Evolutionary conservation across 2,329 filamentous ascomycete genomes (phyloP).

Genomic region (Ophiostoma novo-ulmi): DNA sequence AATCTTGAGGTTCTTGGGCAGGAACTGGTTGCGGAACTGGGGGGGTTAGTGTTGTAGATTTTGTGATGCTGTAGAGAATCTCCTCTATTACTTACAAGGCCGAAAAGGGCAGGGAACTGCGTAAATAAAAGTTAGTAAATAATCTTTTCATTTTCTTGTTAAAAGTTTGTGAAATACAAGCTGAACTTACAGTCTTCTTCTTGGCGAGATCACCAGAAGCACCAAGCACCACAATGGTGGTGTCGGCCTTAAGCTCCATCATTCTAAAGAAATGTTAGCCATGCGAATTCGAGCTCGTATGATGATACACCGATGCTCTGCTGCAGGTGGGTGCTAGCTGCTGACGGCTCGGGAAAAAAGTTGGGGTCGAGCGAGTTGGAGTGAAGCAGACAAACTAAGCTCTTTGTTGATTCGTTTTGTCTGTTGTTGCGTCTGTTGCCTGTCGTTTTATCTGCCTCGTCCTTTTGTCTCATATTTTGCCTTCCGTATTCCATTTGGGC

Average conservation of each 20-base stretch:
- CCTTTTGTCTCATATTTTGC: background rate
- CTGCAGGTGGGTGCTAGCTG: conserved; percentile 13
- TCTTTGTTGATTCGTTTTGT: background rate
- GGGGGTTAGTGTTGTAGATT: background rate
- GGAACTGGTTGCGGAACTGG: conserved; percentile 97
- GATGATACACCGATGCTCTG: background rate
- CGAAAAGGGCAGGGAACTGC: conserved; percentile 94
- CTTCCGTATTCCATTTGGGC: background rate
- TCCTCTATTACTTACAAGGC: conserved; percentile 65
- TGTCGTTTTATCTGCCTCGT: background rate
- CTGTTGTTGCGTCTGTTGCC: background rate
- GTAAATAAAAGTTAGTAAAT: conserved; percentile 31
- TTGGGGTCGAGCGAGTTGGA: conserved; percentile 6
- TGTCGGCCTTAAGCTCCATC: conserved; percentile 98
- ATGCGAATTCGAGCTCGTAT: background rate
- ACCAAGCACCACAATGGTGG: conserved; percentile 90
- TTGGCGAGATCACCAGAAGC: conserved; percentile 97
- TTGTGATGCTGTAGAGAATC: background rate
- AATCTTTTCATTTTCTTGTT: background rate
- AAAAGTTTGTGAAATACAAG: too few relatives aligned
- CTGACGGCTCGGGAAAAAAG: conserved; percentile 10
- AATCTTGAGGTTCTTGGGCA: conserved; percentile 92
- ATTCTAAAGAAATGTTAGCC: conserved; percentile 47
- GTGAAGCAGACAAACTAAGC: background rate
- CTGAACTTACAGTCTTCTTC: conserved; percentile 81